These are phyloP conservation scores for Clonostachys chloroleuca DNA, from an alignment of 2,329 filamentous ascomycete species.

Conservation along the genomic window DNA sequence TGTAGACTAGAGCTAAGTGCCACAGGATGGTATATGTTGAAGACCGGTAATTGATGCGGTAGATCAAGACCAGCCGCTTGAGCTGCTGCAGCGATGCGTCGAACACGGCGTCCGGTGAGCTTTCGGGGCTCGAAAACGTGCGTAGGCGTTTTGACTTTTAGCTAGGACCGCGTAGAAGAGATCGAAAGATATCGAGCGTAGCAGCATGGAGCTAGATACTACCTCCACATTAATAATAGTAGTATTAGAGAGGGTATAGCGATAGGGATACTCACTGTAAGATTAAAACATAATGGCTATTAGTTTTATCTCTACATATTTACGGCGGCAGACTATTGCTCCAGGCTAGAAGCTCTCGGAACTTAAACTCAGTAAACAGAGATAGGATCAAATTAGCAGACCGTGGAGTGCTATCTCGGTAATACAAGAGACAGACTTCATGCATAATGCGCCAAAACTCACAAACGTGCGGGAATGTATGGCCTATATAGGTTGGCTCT, in stretches of 20 bases:
- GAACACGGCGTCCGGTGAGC: slow-evolving; percentile 21
- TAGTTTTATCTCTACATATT: slow-evolving; percentile 15
- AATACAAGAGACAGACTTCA: slow-evolving; percentile 18
- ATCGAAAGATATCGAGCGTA: slow-evolving; percentile 27
- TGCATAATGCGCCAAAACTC: slow-evolving; percentile 30
- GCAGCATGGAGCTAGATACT: slow-evolving; percentile 34
- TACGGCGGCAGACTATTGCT: slow-evolving; percentile 18
- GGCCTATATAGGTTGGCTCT: slow-evolving; percentile 10
- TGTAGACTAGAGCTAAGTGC: slow-evolving; percentile 31
- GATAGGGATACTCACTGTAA: slow-evolving; percentile 26
- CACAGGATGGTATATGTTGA: slow-evolving; percentile 30
- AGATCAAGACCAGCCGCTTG: slow-evolving; percentile 28
- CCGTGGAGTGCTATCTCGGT: background rate
- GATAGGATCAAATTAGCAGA: slow-evolving; percentile 5
- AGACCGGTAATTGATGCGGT: slow-evolving; percentile 20
- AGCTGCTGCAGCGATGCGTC: slow-evolving; percentile 27
- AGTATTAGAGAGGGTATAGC: background rate
- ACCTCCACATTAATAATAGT: no score
- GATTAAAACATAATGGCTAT: slow-evolving; percentile 24
- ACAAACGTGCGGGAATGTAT: slow-evolving; percentile 21
- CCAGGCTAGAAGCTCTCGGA: slow-evolving; percentile 31
- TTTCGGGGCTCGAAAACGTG: slow-evolving; percentile 21
- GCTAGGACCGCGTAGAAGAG: slow-evolving; percentile 6
- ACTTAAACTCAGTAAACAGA: slow-evolving; percentile 26
- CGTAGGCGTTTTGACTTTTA: slow-evolving; percentile 9